These are phyloP conservation scores for Boletus eberwhitei DNA, from an alignment of 768 basidiomycete species.

Conservation along the genomic window DNA sequence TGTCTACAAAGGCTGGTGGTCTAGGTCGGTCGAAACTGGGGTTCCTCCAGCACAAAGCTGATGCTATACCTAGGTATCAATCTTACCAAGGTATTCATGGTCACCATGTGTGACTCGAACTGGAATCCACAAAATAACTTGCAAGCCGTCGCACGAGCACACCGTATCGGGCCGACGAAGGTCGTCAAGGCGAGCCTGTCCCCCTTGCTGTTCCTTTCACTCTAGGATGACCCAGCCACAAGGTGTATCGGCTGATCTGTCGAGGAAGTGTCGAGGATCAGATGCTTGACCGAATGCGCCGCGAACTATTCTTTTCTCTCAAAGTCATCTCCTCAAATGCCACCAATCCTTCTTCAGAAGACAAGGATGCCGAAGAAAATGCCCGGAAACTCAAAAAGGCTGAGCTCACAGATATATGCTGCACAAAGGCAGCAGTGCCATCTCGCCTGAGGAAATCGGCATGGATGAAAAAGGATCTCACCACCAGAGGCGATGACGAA, in stretches of 20 bases:
- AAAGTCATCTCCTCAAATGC: slow-evolving; percentile 48
- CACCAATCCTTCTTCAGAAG: too few relatives aligned
- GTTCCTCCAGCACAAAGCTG: slow-evolving; percentile 6
- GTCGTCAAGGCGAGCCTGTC: slow-evolving; percentile 48
- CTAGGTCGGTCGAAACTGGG: slow-evolving; percentile 41
- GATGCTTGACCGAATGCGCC: slow-evolving; percentile 66
- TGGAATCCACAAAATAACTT: slow-evolving; percentile 78
- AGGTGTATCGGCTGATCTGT: slow-evolving; percentile 70
- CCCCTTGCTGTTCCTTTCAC: neutral
- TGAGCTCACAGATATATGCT: slow-evolving; percentile 56
- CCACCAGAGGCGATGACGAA: slow-evolving; percentile 1
- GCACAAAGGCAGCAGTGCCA: slow-evolving; percentile 55
- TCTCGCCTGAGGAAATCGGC: slow-evolving; percentile 38
- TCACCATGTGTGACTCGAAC: slow-evolving; percentile 75
- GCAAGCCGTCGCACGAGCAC: slow-evolving; percentile 83
- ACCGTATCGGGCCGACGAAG: slow-evolving; percentile 76
- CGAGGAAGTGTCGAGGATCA: slow-evolving; percentile 73
- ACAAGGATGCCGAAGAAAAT: slow-evolving; percentile 23
- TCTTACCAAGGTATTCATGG: slow-evolving; percentile 74
- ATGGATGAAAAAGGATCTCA: slow-evolving; percentile 43
- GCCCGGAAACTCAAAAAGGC: slow-evolving; percentile 33
- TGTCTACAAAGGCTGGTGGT: slow-evolving; percentile 71
- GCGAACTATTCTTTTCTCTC: too few relatives aligned
- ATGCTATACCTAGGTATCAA: slow-evolving; percentile 59
- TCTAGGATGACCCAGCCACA: neutral